Conservation (phyloP, 768 basidiomycete species). For the Boletus rubropictus region DNA sequence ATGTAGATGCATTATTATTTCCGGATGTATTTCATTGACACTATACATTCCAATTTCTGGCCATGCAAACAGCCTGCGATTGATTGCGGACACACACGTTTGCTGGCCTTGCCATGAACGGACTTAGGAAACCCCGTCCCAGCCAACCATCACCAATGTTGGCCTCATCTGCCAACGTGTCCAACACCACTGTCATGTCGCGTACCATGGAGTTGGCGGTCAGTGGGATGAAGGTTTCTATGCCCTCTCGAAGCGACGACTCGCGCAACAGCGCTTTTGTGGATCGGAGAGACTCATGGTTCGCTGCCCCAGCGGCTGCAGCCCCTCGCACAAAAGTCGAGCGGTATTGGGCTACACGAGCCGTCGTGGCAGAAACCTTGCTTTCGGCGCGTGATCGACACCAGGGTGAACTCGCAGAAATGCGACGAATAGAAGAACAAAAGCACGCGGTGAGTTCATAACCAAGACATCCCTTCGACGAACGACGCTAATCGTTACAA, state of each 20-base stretch:
- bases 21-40: constrained; percentile 14
- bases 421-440: constrained; percentile 38
- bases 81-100: constrained; percentile 3
- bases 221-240: constrained; percentile 3
- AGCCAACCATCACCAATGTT: neutral
- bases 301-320: constrained; percentile 16
- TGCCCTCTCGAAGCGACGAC: neutral
- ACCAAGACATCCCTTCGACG: neutral
- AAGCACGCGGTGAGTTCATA: constrained; percentile 42
- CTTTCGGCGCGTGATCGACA: constrained; percentile 46
- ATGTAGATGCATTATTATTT: constrained; percentile 17
- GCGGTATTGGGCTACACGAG: constrained; percentile 66
- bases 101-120: neutral
- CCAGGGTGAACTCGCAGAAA: constrained; percentile 41
- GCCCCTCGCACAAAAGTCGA: constrained; percentile 34
- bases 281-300: constrained; percentile 10
- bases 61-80: neutral
- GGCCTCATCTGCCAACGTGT: neutral
- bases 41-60: neutral
- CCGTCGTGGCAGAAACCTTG: constrained; percentile 58
- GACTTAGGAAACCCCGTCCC: too few relatives aligned
- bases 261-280: neutral
- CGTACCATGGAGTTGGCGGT: constrained; percentile 30
- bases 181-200: constrained; percentile 13
- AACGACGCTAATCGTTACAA: constrained; percentile 18